Base-by-base conservation (phyloP, 73 alveolate species). In the Uronychia setigera region DNA sequence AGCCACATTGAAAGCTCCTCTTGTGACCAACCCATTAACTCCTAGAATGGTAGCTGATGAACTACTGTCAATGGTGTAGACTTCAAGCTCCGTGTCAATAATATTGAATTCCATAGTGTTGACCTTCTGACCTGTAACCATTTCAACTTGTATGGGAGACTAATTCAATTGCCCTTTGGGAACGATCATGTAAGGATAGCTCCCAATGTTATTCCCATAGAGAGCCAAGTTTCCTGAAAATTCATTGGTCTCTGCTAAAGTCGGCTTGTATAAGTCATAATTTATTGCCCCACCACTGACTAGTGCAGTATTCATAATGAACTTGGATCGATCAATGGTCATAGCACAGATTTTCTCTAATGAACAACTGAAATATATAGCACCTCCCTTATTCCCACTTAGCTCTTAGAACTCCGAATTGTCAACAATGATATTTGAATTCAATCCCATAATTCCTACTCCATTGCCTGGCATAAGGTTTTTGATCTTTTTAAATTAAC, bases 211-310 rank as follows among this genome's bases (percentile, higher is more conserved):
- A 27, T 76, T 5, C 9, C 59, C 81, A 30, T 5, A 76, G 9
- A 5, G 59, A 29, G 81, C 81, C 31, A 5, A 31, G 32, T 76
- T 76, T 1, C 19, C 67, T 46, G 5, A 5, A 46, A 46, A 46
- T n/a, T n/a, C n/a, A 19, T 5, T 46, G 67, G 67, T 11, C 19
- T 46, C 14, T 76, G 81, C 1, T 9, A 76, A 5, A 5, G 1
- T 26, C 31, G 81, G 81, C 1, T 1, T 9, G 27, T 26, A 76
- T 29, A 76, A 5, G 32, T 76, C 32, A 30, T 76, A 76, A 31
- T 76, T 26, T 1, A 76, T 76, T 9, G 81, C 81, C 5, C 81
- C 81, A 28, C 81, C 81, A 28, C 32, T 28, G 9, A 28, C 32
- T 27, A 28, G 9, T 35, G 81, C 81, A 1, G n/a, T 28, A 32